Evolutionary conservation across 1,284 basidiomycete species (phyloP).

Genomic region (Heterobasidion annosum): DNA sequence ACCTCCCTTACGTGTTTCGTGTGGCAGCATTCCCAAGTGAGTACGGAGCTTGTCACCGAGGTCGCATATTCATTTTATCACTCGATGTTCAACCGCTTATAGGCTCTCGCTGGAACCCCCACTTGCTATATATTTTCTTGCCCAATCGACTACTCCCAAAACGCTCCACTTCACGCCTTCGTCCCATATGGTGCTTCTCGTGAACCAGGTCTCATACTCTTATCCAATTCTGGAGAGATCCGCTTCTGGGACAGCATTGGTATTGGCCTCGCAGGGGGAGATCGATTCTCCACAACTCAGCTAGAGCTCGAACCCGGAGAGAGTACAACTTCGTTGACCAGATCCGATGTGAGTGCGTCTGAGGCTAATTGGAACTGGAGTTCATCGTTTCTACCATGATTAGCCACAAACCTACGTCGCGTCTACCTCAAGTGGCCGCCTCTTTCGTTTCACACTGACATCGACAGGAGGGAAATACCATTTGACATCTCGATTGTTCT

Average conservation of each 20-base stretch:
- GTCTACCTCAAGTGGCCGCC: constrained; percentile 55
- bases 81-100: not conserved
- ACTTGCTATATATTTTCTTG: constrained; percentile 80
- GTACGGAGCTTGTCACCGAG: constrained; percentile 9
- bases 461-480: constrained; percentile 62
- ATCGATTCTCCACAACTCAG: constrained; percentile 45
- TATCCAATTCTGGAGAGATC: constrained; percentile 53
- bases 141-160: constrained; percentile 35
- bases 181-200: constrained; percentile 60
- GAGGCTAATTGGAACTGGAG: not conserved
- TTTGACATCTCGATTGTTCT: constrained; percentile 45
- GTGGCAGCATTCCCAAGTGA: constrained; percentile 68
- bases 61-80: not conserved
- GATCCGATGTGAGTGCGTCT: constrained; percentile 44
- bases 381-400: not conserved
- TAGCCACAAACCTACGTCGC: constrained; percentile 60
- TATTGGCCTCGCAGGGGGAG: constrained; percentile 74
- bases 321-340: constrained; percentile 52
- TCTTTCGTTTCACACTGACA: constrained; percentile 57
- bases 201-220: constrained; percentile 70
- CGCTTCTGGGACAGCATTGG: constrained; percentile 78
- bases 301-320: constrained; percentile 51
- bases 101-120: constrained; percentile 57
- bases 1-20: constrained; percentile 71
- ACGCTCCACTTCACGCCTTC: constrained; percentile 56